A percentile compares a stretch with the other conserved stretches of the same genome.
phyloP scores from a whole-genome alignment of 2,329 filamentous ascomycete species.

The Podosphaera fusca region DNA sequence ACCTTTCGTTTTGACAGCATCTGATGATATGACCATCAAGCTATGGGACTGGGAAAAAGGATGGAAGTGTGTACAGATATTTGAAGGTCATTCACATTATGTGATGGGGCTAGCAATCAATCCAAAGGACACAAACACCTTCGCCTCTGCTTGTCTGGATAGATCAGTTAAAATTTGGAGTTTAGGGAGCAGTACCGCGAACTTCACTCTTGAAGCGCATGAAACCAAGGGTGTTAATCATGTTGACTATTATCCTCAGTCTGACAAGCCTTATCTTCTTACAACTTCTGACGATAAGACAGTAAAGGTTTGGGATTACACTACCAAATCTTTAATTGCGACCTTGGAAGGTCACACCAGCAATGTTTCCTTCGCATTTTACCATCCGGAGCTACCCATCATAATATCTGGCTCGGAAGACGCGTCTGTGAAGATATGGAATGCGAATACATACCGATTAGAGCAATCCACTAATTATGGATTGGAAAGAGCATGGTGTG shows the following conservation, averaged over 20 bases:
- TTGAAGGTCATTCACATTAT: constrained; percentile 90
- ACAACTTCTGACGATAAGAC: constrained; percentile 93
- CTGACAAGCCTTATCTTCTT: constrained; percentile 65
- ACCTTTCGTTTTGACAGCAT: constrained; percentile 85
- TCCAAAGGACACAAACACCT: constrained; percentile 84
- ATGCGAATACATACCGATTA: constrained; percentile 88
- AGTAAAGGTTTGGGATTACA: constrained; percentile 98
- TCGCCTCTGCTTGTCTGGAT: constrained; percentile 86
- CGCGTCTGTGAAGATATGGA: constrained; percentile 94
- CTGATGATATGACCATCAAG: constrained; percentile 97
- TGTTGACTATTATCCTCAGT: constrained; percentile 68
- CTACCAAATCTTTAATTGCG: constrained; percentile 88
- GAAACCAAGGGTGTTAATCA: constrained; percentile 96
- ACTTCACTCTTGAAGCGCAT: constrained; percentile 91
- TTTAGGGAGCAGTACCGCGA: constrained; percentile 75
- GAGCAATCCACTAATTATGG: constrained; percentile 95
- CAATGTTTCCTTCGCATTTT: constrained; percentile 95
- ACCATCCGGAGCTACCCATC: constrained; percentile 87
- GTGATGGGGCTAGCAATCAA: constrained; percentile 96
- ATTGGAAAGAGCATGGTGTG: constrained; percentile 90
- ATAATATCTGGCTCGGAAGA: constrained; percentile 97
- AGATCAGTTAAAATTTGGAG: constrained; percentile 97
- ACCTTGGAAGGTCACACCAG: constrained; percentile 93
- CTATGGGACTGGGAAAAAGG: constrained; percentile 97
- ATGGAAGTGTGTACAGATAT: constrained; percentile 89